phyloP scores from a whole-genome alignment of 2,329 filamentous ascomycete species.

The Ceratocystiopsis minuta region DNA sequence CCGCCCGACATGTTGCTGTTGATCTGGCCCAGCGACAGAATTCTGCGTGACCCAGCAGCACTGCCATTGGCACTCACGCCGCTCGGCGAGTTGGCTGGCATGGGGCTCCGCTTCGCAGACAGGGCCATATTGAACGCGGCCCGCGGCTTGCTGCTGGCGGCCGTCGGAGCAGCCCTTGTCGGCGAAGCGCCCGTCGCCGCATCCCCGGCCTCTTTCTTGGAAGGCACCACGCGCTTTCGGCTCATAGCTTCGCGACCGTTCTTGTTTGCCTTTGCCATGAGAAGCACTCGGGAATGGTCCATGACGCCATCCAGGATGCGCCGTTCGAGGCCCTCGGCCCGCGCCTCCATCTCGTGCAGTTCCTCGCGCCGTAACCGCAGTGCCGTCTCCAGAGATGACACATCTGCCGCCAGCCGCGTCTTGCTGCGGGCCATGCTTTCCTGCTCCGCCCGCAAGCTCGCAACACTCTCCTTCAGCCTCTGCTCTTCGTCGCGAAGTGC shows the following conservation, averaged over 20 bases:
- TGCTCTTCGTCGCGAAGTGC: slow-evolving; percentile 29
- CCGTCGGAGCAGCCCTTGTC: not conserved
- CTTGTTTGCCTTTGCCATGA: slow-evolving; percentile 50
- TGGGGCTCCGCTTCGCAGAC: slow-evolving; percentile 30
- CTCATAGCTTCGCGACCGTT: slow-evolving; percentile 34
- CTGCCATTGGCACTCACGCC: slow-evolving; percentile 1
- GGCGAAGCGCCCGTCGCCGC: not conserved
- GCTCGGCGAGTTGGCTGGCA: slow-evolving; percentile 24
- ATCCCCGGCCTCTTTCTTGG: slow-evolving; percentile 20
- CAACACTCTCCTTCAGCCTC: slow-evolving; percentile 36
- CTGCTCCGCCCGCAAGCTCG: slow-evolving; percentile 45
- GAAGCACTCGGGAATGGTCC: slow-evolving; percentile 81
- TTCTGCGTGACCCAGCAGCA: slow-evolving; percentile 48
- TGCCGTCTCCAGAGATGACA: slow-evolving; percentile 81
- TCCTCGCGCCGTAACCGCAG: slow-evolving; percentile 79
- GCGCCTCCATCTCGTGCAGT: slow-evolving; percentile 73
- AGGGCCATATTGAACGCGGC: slow-evolving; percentile 35
- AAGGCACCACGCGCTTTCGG: slow-evolving; percentile 31
- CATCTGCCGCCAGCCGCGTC: slow-evolving; percentile 62
- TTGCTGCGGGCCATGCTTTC: slow-evolving; percentile 65
- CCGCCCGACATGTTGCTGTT: slow-evolving; percentile 50
- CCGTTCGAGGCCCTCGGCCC: slow-evolving; percentile 76
- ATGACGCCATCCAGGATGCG: slow-evolving; percentile 90
- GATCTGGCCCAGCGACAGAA: slow-evolving; percentile 82
- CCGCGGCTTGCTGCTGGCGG: slow-evolving; percentile 14